phyloP scores from a whole-genome alignment of 1,139 yeast species.

The Schwanniomyces etchellsii region DNA sequence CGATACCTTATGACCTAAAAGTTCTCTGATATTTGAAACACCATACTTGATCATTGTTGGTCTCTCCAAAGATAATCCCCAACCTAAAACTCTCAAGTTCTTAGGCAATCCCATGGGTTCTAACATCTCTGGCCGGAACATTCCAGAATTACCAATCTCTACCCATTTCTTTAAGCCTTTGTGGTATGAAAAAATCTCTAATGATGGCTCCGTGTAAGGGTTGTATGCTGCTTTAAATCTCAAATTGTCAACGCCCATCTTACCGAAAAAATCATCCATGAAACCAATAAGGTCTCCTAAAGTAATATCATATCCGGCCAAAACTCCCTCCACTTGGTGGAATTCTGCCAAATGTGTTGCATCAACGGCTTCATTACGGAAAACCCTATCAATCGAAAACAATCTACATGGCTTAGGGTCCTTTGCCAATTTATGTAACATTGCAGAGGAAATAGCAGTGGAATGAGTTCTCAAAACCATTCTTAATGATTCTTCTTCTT shows the following conservation, averaged over 20 bases:
- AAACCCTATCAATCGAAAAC: conserved; percentile 95
- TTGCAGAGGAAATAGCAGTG: conserved; percentile 85
- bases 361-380: conserved; percentile 99
- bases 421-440: conserved; percentile 81
- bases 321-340: conserved; percentile 98
- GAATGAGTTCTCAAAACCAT: conserved; percentile 96
- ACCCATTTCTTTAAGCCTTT: conserved; percentile 95
- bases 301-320: conserved; percentile 93
- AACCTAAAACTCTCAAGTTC: conserved; percentile 90
- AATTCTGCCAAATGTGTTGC: conserved; percentile 99
- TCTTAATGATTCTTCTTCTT: conserved; percentile 79
- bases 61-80: conserved; percentile 96
- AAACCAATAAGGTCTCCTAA: conserved; percentile 96
- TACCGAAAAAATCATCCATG: conserved; percentile 94
- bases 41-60: conserved; percentile 99
- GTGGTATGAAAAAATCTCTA: conserved; percentile 98
- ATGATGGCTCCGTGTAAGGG: conserved; percentile 98
- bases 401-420: conserved; percentile 89
- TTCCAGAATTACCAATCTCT: conserved; percentile 98
- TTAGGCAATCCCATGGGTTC: conserved; percentile 97
- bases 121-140: conserved; percentile 99
- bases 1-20: conserved; percentile 90
- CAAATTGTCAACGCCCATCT: conserved; percentile 94
- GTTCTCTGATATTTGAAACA: conserved; percentile 90
- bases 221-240: conserved; percentile 98